Evolutionary conservation across 140 eudicot genomes (phyloP), one percentile per base, ranked within the genome.

Genomic region (Senecio squalidus): DNA sequence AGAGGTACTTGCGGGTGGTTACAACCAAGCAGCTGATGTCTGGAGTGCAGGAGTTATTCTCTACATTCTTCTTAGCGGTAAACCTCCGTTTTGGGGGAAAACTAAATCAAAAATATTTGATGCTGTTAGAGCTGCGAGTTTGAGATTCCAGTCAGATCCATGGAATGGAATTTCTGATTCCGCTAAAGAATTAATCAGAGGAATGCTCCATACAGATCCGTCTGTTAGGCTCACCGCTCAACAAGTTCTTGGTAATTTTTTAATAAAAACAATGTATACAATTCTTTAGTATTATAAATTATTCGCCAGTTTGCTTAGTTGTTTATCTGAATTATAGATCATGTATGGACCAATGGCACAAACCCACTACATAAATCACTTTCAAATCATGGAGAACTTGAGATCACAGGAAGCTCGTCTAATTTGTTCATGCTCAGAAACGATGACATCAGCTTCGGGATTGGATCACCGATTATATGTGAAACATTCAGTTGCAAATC

Each of bases 21-120:
- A 86, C 75, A 74, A 81, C 52, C 70, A 86, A 60, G 78, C 91
- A 28, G 95, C 91, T 4, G 95, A 86, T 68, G 92, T 86, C 4
- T 86, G 95, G 95, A 86, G 95, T 69, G 88, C 92, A 47, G 95
- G 95, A 15, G 95, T 86, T 11, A 79, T 86, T 60, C 80, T 86
- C 18, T 86, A 82, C 74, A 79, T 86, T 48, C 91, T 86, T 67
- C 79, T 86, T 39, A 79, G 92, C 39, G 95, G 92, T 69, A 77
- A 74, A 50, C 88, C 91, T 2, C 95, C 95, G 0, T 86, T 86
- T 73, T 82, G 91, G 87, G 95, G 97, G 61, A 80, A 85, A 72
- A 82, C 97, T 17, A 80, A 80, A 62, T 73, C 92, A 0, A 68
- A 67, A 16, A 89, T 82, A 49, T 89, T 89, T 62, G 95, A 82